Base-by-base conservation (phyloP, 2,329 filamentous ascomycete species). In the Fusarium proliferatum region DNA sequence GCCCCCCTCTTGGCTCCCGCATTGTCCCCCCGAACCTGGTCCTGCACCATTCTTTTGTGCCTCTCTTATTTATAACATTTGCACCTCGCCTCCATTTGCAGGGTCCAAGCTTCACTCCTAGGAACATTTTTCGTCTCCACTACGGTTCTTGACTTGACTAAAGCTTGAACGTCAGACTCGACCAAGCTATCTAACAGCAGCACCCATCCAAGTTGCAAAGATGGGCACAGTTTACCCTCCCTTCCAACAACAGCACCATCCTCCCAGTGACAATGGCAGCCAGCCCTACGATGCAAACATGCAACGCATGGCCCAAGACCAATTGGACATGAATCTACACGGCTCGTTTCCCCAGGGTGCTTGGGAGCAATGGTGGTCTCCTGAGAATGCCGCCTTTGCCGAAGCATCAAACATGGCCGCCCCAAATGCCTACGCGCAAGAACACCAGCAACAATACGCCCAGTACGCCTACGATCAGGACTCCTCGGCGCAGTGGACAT, bases 281-380 rank as follows among this genome's bases (percentile, higher is more conserved):
- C 61, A 30, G 3, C 3, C 16, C 6, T 49, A 10, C 15, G n/a
- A 65, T 5, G n/a, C 49, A 0, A 21, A 55, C 5, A 28, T 55
- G 30, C 52, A 38, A 2, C 5, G 16, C 7, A 21, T 53, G 9
- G 3, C 23, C 17, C 41, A 33, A 2, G 41, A 33, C 9, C 2
- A 9, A 8, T 6, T 19, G 3, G 26, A 9, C 15, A 15, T 41
- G 3, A 19, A 16, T 5, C 7, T 30, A 1, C 39, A 19, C 5
- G 19, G 16, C 5, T 17, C 28, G 34, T 8, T 51, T n/a, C 13
- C 55, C 3, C 19, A 45, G 3, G 3, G 17, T 3, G 9, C 17
- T 8, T 36, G 55, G 55, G 46, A 33, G 9, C 63, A 55, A 10
- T 67, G 38, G 65, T 61, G 48, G 55, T 45, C 42, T 6, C 10